Conservation (phyloP, 2,329 filamentous ascomycete species). For the Ophidiomyces ophidiicola region DNA sequence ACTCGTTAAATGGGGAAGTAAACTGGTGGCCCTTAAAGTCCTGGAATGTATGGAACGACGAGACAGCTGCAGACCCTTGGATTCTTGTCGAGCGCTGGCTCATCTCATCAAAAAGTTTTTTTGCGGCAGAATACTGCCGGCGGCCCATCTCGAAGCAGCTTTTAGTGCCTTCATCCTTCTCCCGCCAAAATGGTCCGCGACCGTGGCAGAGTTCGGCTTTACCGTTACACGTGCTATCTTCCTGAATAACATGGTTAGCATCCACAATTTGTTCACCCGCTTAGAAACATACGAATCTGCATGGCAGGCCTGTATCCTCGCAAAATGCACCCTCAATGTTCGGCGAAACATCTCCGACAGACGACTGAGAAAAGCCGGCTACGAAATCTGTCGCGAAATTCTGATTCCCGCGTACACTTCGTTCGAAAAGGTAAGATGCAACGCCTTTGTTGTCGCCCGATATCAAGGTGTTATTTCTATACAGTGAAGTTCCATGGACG, state of each 20-base stretch:
- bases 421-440: conserved; percentile 72
- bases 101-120: conserved; percentile 46
- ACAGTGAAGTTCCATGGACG: conserved; percentile 80
- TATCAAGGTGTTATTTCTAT: conserved; percentile 81
- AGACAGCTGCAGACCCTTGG: conserved; percentile 53
- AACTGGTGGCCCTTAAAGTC: conserved; percentile 70
- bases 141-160: conserved; percentile 40
- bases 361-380: conserved; percentile 84
- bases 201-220: conserved; percentile 35
- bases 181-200: conserved; percentile 35
- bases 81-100: conserved; percentile 30
- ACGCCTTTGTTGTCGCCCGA: conserved; percentile 97
- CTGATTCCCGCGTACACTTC: conserved; percentile 45
- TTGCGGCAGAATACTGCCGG: conserved; percentile 35
- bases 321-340: conserved; percentile 82
- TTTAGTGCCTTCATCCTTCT: conserved; percentile 36
- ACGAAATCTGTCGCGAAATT: conserved; percentile 58
- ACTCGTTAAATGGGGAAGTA: conserved; percentile 52
- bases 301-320: conserved; percentile 56
- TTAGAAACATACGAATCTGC: conserved; percentile 24
- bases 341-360: conserved; percentile 79
- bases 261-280: not conserved
- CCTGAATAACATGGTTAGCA: conserved; percentile 24
- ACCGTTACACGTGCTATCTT: conserved; percentile 66
- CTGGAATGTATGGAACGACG: conserved; percentile 73